Base-by-base conservation (phyloP, 225 moss, liverwort and hornwort species). In the Bryoerythrophyllum caledonicum region DNA sequence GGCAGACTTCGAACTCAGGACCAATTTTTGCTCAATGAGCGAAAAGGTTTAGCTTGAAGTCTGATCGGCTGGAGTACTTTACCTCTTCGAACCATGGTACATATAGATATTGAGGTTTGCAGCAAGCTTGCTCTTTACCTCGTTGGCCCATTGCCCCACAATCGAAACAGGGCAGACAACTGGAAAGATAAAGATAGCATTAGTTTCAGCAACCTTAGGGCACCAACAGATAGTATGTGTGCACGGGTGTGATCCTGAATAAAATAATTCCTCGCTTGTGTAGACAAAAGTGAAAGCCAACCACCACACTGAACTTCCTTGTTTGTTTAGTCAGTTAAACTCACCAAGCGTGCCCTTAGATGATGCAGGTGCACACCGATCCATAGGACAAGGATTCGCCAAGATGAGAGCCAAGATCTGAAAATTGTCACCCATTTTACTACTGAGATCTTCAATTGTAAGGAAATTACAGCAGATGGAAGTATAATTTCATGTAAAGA, bases 161-260 rank as follows among this genome's bases (percentile, higher is more conserved):
- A 97, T 97, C 27, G 97, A 97, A 84, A 97, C 97, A 74, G 97
- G 97, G 81, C 97, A 97, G 54, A 97, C 97, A 78, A 97, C 97
- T 97, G 83, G 73, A 60, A 83, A 58, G 34, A 67, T 65, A 76
- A 59, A 51, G 19, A 62, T 32, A 73, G 59, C 71, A n/a, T n/a
- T n/a, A 87, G 26, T 54, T 75, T 83, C 68, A 72, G 61, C 51
- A 78, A 69, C 38, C 7, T 62, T 16, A 23, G 49, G 11, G 19
- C 54, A 37, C 23, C 24, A 13, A 69, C 9, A 8, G n/a, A n/a
- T n/a, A 16, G 26, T 1, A 8, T 3, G n/a, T 23, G 25, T 35
- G 11, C 46, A 73, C 54, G 63, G 35, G 24, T 74, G 21, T 20
- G 34, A 41, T 1, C 43, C 20, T 19, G 10, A 43, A 28, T 21